These are phyloP conservation scores for Pyrenochaeta sp. DNA, from an alignment of 2,329 filamentous ascomycete genomes.

Conservation along the genomic window DNA sequence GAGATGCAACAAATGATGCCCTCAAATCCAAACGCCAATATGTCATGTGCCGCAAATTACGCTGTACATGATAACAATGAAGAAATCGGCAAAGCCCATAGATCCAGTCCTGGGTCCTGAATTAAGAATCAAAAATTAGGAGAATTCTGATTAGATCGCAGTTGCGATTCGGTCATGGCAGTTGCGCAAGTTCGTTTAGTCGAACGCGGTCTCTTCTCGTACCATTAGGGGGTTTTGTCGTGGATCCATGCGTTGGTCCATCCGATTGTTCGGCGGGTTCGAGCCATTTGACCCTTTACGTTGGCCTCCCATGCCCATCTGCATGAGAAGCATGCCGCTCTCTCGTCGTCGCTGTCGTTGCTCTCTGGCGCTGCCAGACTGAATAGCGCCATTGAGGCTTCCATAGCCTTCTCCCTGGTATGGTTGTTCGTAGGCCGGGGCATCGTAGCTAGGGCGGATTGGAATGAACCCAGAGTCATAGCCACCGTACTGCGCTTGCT, in stretches of 20 bases:
- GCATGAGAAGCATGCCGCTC: conserved; percentile 51
- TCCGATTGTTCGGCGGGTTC: conserved; percentile 32
- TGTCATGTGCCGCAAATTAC: conserved; percentile 2
- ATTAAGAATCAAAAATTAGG: conserved; percentile 45
- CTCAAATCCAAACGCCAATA: neutral
- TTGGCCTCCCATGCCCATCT: conserved; percentile 44
- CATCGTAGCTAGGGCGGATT: conserved; percentile 60
- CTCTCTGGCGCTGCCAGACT: conserved; percentile 37
- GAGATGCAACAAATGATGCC: neutral
- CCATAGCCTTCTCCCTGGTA: conserved; percentile 43
- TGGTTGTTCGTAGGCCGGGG: conserved; percentile 38
- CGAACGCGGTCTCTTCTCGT: conserved; percentile 43
- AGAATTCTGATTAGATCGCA: conserved; percentile 16
- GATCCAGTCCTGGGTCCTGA: conserved; percentile 36
- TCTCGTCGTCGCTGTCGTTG: conserved; percentile 46
- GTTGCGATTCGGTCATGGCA: conserved; percentile 16
- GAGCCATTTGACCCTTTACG: conserved; percentile 49
- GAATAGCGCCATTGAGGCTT: conserved; percentile 44
- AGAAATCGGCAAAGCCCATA: conserved; percentile 23
- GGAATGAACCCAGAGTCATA: conserved; percentile 63
- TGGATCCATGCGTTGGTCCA: conserved; percentile 30
- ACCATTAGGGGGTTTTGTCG: conserved; percentile 33
- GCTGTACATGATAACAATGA: conserved; percentile 11
- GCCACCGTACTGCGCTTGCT: conserved; percentile 36
- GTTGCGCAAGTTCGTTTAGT: conserved; percentile 19